A percentile compares a stretch with the other conserved stretches of the same genome.
Conservation (phyloP, 2,329 filamentous ascomycete genomes). For the Xylariaceae sp. region DNA sequence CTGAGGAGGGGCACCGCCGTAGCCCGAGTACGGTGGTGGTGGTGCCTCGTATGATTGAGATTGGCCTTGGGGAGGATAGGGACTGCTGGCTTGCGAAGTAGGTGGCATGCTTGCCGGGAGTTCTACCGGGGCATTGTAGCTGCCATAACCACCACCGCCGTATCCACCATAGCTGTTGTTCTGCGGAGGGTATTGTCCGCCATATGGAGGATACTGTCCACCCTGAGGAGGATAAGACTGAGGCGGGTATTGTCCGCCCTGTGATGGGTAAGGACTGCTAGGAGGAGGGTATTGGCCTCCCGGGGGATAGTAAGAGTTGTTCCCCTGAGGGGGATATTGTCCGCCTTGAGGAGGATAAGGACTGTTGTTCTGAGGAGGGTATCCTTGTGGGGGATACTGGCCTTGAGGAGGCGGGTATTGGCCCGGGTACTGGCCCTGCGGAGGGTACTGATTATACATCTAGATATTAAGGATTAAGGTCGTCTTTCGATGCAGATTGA, state of each 20-base stretch:
- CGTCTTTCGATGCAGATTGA: background rate
- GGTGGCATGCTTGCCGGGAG: conserved; percentile 12
- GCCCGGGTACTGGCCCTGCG: conserved; percentile 18
- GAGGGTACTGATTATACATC: conserved; percentile 26
- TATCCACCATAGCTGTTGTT: background rate
- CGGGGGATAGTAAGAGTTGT: conserved; percentile 28
- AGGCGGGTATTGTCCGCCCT: background rate
- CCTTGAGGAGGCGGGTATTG: conserved; percentile 22
- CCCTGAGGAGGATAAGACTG: conserved; percentile 19
- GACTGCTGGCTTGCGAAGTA: conserved; percentile 23
- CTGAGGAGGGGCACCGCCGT: conserved; percentile 32
- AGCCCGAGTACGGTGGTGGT: conserved; percentile 31
- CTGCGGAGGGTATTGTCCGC: background rate
- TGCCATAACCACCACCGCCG: background rate
- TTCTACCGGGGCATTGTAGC: conserved; percentile 19
- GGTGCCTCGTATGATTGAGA: conserved; percentile 30
- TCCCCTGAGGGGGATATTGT: conserved; percentile 25
- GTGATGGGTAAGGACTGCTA: conserved; percentile 28
- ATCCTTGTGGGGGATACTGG: conserved; percentile 25
- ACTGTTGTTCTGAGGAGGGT: conserved; percentile 33
- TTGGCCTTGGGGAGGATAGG: conserved; percentile 23
- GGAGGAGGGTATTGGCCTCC: background rate
- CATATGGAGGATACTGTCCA: conserved; percentile 35
- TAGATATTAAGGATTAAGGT: background rate
- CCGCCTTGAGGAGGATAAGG: conserved; percentile 26